These are phyloP conservation scores for Beauveria sp. DNA, from an alignment of 2,329 filamentous ascomycete genomes.

Conservation along the genomic window DNA sequence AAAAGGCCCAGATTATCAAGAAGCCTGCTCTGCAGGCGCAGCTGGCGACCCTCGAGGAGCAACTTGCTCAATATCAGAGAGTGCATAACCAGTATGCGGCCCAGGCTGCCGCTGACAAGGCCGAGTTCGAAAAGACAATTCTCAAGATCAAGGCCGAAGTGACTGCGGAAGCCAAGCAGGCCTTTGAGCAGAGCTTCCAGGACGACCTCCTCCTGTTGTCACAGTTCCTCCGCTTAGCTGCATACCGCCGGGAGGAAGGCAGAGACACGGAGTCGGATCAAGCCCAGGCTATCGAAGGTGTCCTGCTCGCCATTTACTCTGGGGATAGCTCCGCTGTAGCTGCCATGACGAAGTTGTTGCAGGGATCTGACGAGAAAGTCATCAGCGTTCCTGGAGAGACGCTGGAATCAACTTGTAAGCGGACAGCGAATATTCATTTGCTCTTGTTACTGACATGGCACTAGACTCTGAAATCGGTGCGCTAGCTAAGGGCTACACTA, in stretches of 20 bases:
- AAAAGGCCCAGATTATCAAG: slow-evolving; percentile 70
- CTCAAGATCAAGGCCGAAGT: slow-evolving; percentile 49
- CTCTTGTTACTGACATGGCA: not conserved
- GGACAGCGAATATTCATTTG: not conserved
- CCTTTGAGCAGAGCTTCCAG: slow-evolving; percentile 46
- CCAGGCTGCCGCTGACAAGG: slow-evolving; percentile 50
- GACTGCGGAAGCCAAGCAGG: slow-evolving; percentile 44
- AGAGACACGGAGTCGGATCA: slow-evolving; percentile 58
- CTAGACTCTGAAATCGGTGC: slow-evolving; percentile 32
- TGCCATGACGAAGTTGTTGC: slow-evolving; percentile 69
- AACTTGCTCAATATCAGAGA: slow-evolving; percentile 67
- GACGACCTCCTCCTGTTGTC: slow-evolving; percentile 64
- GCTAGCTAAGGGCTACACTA: slow-evolving; percentile 46
- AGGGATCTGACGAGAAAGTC: slow-evolving; percentile 61
- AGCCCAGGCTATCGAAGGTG: slow-evolving; percentile 73
- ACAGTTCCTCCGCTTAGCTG: slow-evolving; percentile 73
- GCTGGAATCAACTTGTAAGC: slow-evolving; percentile 66
- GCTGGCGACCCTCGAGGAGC: slow-evolving; percentile 64
- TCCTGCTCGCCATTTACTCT: slow-evolving; percentile 69
- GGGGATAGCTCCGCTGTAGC: slow-evolving; percentile 68
- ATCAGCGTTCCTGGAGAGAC: slow-evolving; percentile 56
- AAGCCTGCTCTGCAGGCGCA: slow-evolving; percentile 65
- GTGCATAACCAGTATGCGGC: slow-evolving; percentile 64
- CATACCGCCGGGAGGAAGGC: slow-evolving; percentile 65
- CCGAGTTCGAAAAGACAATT: slow-evolving; percentile 51